phyloP scores from a whole-genome alignment of 257 asterid species.

The Verbascum thapsus region DNA sequence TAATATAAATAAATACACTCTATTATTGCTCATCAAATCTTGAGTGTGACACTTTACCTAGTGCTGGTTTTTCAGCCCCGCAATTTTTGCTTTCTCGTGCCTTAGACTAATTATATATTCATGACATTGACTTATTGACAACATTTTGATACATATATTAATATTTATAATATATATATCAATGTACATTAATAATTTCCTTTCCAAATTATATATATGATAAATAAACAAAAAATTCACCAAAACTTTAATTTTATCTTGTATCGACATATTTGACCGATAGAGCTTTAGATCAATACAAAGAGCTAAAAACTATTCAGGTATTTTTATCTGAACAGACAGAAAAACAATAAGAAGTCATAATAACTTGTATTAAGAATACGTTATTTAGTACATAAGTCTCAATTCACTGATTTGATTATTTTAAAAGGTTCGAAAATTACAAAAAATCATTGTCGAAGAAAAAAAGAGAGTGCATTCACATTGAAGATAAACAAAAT shows the following conservation, averaged over 20 bases:
- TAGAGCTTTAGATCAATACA: too few relatives aligned
- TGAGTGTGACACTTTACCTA: slow-evolving; percentile 32
- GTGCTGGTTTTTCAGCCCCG: slow-evolving; percentile 18
- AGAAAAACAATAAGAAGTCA: too few relatives aligned
- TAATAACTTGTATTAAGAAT: too few relatives aligned
- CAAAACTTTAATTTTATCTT: too few relatives aligned
- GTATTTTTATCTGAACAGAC: too few relatives aligned
- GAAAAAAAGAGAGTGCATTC: slow-evolving; percentile 32
- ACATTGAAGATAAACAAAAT: slow-evolving; percentile 26
- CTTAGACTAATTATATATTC: slow-evolving; percentile 24
- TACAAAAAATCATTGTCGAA: slow-evolving; percentile 15
- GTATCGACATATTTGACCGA: too few relatives aligned
- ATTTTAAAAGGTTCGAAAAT: not conserved
- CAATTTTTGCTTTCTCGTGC: slow-evolving; percentile 37
- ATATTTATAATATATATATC: too few relatives aligned
- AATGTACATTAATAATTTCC: not conserved
- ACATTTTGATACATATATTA: slow-evolving; percentile 9
- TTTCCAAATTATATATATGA: too few relatives aligned
- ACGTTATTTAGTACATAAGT: not conserved
- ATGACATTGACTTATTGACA: slow-evolving; percentile 27
- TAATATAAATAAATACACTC: not conserved
- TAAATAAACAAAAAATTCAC: too few relatives aligned
- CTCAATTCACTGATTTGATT: not conserved
- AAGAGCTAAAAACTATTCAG: too few relatives aligned
- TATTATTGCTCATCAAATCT: slow-evolving; percentile 10